phyloP scores from a whole-genome alignment of 805 yeast genomes.

The Yarrowia sp. region DNA sequence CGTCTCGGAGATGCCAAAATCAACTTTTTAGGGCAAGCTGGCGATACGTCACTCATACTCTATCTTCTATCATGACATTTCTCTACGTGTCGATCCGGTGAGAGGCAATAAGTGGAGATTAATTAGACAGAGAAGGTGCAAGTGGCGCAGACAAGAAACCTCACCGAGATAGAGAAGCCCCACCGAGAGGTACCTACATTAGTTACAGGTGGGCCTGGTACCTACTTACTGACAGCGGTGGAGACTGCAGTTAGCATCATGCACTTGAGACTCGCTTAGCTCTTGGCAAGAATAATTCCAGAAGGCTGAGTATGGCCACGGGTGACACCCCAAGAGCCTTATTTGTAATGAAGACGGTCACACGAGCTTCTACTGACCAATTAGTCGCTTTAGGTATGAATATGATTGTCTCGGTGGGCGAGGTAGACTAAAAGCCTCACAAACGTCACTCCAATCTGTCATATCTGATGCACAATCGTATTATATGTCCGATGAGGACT shows the following conservation, averaged over 20 bases:
- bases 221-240: slow-evolving; percentile 1
- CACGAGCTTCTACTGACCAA: neutral
- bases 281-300: slow-evolving; percentile 7
- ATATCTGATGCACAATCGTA: neutral
- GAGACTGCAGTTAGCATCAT: slow-evolving; percentile 5
- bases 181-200: neutral
- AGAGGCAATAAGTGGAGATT: no score
- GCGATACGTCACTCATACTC: no score
- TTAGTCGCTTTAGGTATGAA: neutral
- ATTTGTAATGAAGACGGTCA: slow-evolving; percentile 1
- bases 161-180: neutral
- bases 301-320: slow-evolving; percentile 2
- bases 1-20: no score
- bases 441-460: neutral
- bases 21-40: no score
- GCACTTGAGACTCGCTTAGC: neutral
- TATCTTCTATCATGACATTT: no score
- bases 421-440: no score
- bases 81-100: no score
- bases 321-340: neutral
- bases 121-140: neutral
- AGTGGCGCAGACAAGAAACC: neutral
- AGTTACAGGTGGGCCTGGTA: neutral
- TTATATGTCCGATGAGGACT: neutral
- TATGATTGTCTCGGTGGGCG: neutral